Conservation (phyloP, 768 basidiomycete species). For the Phanerochaete sordida region DNA sequence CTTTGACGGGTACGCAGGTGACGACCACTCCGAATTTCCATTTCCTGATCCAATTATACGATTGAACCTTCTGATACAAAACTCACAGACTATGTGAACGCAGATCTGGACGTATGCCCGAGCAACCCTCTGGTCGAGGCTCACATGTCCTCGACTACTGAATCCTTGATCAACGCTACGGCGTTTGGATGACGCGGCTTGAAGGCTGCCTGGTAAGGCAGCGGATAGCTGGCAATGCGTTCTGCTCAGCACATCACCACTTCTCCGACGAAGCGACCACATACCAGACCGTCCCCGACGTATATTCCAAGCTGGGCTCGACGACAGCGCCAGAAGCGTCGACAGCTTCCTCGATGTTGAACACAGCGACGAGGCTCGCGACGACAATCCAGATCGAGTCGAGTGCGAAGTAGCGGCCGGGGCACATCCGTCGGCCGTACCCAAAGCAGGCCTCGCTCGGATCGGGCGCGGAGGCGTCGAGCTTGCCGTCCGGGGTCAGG, state of each 20-base stretch:
- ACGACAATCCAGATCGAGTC: slow-evolving; percentile 8
- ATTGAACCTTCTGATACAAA: no score
- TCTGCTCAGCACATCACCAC: no score
- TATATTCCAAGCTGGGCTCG: neutral
- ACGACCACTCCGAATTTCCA: no score
- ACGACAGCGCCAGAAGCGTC: neutral
- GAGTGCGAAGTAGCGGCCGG: slow-evolving; percentile 14
- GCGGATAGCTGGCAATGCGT: no score
- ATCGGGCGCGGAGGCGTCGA: neutral
- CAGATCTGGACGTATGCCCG: no score
- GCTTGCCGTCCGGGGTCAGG: neutral
- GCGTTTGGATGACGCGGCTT: no score
- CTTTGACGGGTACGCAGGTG: no score
- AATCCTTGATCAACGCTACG: no score
- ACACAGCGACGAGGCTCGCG: slow-evolving; percentile 7
- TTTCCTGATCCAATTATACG: no score
- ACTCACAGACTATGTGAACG: no score
- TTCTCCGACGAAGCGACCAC: neutral
- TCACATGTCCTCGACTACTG: no score
- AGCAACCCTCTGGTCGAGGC: no score
- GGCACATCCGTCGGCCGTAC: slow-evolving; percentile 15
- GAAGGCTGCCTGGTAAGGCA: neutral
- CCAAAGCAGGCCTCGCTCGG: slow-evolving; percentile 6
- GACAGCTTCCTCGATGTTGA: slow-evolving; percentile 4
- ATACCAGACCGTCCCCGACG: neutral